Evolutionary conservation across 805 yeast genomes (phyloP), one percentile per base, ranked within the genome.

Genomic region (Candida mattraensis): DNA sequence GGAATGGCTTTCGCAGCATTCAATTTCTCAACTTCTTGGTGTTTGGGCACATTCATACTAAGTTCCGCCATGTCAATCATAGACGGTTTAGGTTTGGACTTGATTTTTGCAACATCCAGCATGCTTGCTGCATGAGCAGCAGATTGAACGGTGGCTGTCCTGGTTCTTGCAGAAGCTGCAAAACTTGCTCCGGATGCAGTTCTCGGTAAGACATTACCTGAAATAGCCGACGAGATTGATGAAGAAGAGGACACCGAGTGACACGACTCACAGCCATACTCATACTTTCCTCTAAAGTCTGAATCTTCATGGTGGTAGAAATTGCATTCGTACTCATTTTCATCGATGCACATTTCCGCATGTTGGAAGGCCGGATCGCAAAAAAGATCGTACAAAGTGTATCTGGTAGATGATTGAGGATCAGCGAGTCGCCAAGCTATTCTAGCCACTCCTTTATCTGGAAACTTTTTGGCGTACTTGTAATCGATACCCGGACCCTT

Each of bases 401-500:
- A 82, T 42, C 94, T 67, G 10, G 77, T 66, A 1, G 53, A 52
- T 1, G 73, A 65, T 13, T 75, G 64, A 5, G 87, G 86, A 55
- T 84, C 89, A 47, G 82, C 74, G 35, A 85, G 63, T 54, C 86
- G 75, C 89, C 91, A 84, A 1, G 88, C 88, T 5, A 81, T 78
- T 50, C 93, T 69, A 1, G 88, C 76, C 16, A 82, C 79, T 9
- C 80, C 80, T 1, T 73, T 56, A 27, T 72, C 70, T 20, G 72
- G 72, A 58, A 84, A 83, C 41, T 70, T 78, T 37, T 76, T 71
- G 0, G 87, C 88, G 69, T 76, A 76, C 48, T 74, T 77, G 57
- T 78, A 83, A 51, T 85, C 93, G 4, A 73, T 54, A 9, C 91
- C 89, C 1, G 93, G 93, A 0, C 87, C 88, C 39, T 49, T 54